Evolutionary conservation across 139 green algal genomes (phyloP), one percentile per base, ranked within the genome.

Genomic region (Chlorella vulgaris): DNA sequence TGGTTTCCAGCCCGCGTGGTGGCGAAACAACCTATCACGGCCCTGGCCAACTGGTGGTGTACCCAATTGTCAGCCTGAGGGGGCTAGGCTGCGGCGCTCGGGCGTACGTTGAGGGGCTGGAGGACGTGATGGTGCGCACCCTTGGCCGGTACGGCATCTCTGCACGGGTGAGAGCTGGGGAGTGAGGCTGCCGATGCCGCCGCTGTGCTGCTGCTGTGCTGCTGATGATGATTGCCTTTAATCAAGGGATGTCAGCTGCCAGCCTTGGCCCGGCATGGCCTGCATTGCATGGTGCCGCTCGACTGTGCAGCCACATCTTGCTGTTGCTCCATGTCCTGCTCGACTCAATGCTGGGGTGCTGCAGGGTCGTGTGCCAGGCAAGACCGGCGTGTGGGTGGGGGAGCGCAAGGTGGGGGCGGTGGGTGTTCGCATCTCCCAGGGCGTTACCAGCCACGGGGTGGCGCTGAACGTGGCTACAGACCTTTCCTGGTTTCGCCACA

Each of bases 11-110:
- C 35, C 36, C 82, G 0, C 80, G 95, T 7, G 95, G 95, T 36
- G 95, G 95, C 18, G 91, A 98, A 78, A 92, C 92, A 2, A 98
- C 95, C 0, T 98, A 88, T 86, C 95, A 98, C 85, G 95, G 93
- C 7, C 95, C 95, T 2, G 94, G 95, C 29, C 96, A 99, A 89
- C 70, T 96, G 29, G 93, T 99, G 8, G 84, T 92, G 1, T 99
- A 99, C 81, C 96, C 96, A 0, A 93, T 99, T 0, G 29, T 98
- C 0, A 88, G 86, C 65, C 79, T 99, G 55, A 65, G 90, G 2
- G 51, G 76, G 40, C 82, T 92, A 66, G 47, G 81, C 0, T 53
- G 98, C 6, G 96, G 96, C 0, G 90, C 93, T 0, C 85, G 96
- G 1, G 84, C 82, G 0, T 99, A 94, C 82, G 94, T 99, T 51